Evolutionary conservation across 306 rosid genomes (phyloP).

Genomic region (Hylodesmum podocarpum): DNA sequence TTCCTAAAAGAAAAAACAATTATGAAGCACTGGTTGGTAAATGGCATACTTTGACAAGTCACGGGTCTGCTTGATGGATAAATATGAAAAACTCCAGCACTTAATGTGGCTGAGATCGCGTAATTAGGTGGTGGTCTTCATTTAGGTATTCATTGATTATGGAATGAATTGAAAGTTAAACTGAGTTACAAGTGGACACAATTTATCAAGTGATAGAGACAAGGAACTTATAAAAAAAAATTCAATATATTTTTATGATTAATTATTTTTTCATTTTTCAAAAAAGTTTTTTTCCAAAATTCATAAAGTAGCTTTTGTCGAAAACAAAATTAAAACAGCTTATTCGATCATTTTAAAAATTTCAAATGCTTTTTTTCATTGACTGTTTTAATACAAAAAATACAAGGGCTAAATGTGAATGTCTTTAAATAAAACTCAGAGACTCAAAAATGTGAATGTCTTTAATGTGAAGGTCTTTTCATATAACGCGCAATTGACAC

Average conservation of each 20-base stretch:
- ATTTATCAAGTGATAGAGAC: neutral
- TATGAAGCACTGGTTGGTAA: neutral
- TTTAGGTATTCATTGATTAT: neutral
- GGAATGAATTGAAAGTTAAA: neutral
- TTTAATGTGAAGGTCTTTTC: too few relatives aligned
- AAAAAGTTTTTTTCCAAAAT: neutral
- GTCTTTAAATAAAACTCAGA: too few relatives aligned
- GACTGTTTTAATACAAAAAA: neutral
- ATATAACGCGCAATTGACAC: slow-evolving; percentile 26
- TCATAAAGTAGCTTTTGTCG: neutral
- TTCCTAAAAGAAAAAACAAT: too few relatives aligned
- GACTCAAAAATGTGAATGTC: neutral
- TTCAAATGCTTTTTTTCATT: neutral
- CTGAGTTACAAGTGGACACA: neutral
- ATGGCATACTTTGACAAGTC: neutral
- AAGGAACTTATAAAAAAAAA: too few relatives aligned
- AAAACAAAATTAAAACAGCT: neutral
- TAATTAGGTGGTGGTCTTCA: neutral
- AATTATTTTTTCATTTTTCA: neutral
- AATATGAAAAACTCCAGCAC: neutral
- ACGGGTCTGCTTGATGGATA: neutral
- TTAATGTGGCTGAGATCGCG: neutral
- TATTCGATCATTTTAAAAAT: too few relatives aligned
- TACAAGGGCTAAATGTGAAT: neutral
- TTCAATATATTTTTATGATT: neutral